Evolutionary conservation across 192 early-diverging fungal species (phyloP), one percentile per base, ranked within the genome.

Genomic region (Umbelopsis isabellina): DNA sequence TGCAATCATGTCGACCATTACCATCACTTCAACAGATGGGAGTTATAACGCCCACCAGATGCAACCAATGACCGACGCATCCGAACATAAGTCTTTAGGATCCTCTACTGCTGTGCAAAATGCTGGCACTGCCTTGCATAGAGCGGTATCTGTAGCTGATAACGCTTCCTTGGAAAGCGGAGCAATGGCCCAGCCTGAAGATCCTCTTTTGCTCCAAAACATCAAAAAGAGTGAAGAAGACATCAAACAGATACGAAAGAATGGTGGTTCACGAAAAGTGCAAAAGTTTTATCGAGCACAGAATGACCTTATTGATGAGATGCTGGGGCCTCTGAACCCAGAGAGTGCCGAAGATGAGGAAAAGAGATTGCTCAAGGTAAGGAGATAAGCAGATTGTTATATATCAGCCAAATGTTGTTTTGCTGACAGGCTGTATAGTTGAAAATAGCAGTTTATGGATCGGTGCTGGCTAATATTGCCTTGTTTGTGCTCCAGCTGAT

Each of bases 301-400:
- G 72, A 95, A 97, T 72, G 87, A 92, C 50, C 82, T 91, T 47
- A 96, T 96, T 74, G 83, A 92, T 53, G 82, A 85, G 53, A 86
- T 94, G 47, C 75, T 96, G 41, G 78, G 82, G 9, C 86, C 91
- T 22, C 69, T 79, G 23, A 75, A 75, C 21, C 58, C 78, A 48
- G 52, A 74, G 71, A 72, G 68, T 66, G 69, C 55, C 41, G 72
- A 85, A 65, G 79, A 85, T 37, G 53, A 73, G 13, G 75, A 81
- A 49, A 68, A 69, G 21, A 67, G 55, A 16, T 68, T 82, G 53
- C 66, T 74, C 61, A 80, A 83, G 74, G 74, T 83, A 76, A 76
- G 69, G 1, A 41, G 37, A 37, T 51, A 50, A 30, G 27, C 21
- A 33, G 13, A 68, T 68, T 35, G 3, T 20, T 68, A 51, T 47